A percentile compares a stretch with the other conserved stretches of the same genome.
Conservation (phyloP, 306 rosid genomes). For the Lathyrus tuberosus region DNA sequence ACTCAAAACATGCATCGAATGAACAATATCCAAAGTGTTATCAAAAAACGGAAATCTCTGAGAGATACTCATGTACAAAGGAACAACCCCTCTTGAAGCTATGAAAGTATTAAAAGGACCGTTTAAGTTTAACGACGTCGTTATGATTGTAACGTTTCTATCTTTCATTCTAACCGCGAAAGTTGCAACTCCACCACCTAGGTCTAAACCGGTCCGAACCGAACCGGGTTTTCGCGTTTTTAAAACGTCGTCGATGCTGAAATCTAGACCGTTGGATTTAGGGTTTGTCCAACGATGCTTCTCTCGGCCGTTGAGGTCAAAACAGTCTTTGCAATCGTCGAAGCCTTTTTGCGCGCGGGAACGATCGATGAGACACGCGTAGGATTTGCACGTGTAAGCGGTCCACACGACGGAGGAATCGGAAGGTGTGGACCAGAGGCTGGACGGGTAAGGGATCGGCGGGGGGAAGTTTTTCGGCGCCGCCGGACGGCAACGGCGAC, state of each 20-base stretch:
- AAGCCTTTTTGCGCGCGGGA: constrained; percentile 33
- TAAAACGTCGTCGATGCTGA: constrained; percentile 51
- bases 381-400: constrained; percentile 54
- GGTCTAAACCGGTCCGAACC: constrained; percentile 49
- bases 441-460: constrained; percentile 42
- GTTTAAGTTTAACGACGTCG: constrained; percentile 51
- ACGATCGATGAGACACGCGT: constrained; percentile 49
- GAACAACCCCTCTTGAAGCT: constrained; percentile 53
- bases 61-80: constrained; percentile 48
- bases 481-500: constrained; percentile 52
- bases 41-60: constrained; percentile 54
- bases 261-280: constrained; percentile 41
- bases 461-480: constrained; percentile 23
- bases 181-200: constrained; percentile 55
- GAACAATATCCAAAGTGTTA: constrained; percentile 57
- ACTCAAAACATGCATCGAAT: constrained; percentile 57
- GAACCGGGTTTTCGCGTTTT: constrained; percentile 36
- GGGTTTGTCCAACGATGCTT: constrained; percentile 39
- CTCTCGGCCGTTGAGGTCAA: constrained; percentile 46
- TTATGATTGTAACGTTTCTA: constrained; percentile 40
- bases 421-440: constrained; percentile 52
- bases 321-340: constrained; percentile 57
- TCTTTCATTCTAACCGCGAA: constrained; percentile 53
- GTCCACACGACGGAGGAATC: constrained; percentile 54
- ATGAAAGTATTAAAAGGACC: constrained; percentile 58